Base-by-base conservation (phyloP, 148 eudicot species). In the Euryodendron excelsum region DNA sequence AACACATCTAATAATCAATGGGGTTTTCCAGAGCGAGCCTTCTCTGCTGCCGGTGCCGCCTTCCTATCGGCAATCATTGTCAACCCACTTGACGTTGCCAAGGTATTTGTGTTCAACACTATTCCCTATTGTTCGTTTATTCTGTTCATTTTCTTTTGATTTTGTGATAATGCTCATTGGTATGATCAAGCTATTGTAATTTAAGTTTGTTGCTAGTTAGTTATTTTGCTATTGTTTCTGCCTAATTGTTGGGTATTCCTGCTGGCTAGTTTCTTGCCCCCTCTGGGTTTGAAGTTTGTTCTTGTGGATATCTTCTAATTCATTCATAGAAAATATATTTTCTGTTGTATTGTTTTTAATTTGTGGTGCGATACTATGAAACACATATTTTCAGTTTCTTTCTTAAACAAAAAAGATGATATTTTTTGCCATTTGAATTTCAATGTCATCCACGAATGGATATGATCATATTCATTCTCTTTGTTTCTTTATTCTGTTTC, bases 41-140 rank as follows among this genome's bases (percentile, higher is more conserved):
- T 93, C n/a, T 91, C 98, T 0, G 99, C 99, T 3, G 97, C 99
- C 25, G 99, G 97, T 27, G 93, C 99, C 20, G 97, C 99, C 2
- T 78, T 96, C 25, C 87, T 96, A 13, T 96, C 99, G 20, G 99
- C 98, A 18, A 79, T 96, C 53, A 75, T 96, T 77, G 97, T 96
- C 61, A 96, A 96, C 69, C 99, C 99, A 31, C 99, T 96, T 74
- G 99, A 96, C 78, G 98, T 96, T 79, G 99, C 88, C 77, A 96
- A 96, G 98, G 99, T 88, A 61, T 67, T 48, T 69, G 20, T 28
- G 5, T 39, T 55, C 3, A 3, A 36, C 7, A 23, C n/a, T 11
- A 20, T 28, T 36, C 27, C 30, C 45, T 12, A 21, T 13, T 27
- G 15, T 75, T 41, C 8, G 20, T 39, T 17, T 83, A 17, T 34